Conservation (phyloP, 164 flowering plant species). For the Paratinospora sagittata region DNA sequence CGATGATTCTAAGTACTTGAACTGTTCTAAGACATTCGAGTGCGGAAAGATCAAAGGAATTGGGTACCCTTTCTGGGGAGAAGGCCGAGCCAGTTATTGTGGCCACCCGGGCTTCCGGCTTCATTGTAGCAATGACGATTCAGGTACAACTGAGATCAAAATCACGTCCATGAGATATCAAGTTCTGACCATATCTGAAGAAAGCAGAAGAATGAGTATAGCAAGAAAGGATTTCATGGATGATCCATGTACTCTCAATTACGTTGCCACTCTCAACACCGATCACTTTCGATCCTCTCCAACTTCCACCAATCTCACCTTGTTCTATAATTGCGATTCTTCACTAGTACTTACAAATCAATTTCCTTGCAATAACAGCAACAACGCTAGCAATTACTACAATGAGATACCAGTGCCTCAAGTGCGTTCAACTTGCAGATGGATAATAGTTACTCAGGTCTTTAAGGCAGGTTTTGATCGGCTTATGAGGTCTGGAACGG, state of each 20-base stretch:
- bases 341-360: too few relatives aligned
- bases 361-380: too few relatives aligned
- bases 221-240: too few relatives aligned
- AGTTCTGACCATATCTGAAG: background rate
- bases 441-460: too few relatives aligned
- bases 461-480: too few relatives aligned
- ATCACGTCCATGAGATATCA: background rate
- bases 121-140: background rate
- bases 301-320: background rate
- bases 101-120: conserved; percentile 4
- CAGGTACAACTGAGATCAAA: too few relatives aligned
- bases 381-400: too few relatives aligned
- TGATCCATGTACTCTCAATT: background rate
- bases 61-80: conserved; percentile 12
- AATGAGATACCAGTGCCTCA: too few relatives aligned
- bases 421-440: too few relatives aligned
- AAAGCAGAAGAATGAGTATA: background rate
- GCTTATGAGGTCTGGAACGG: too few relatives aligned
- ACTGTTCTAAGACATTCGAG: background rate
- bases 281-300: background rate
- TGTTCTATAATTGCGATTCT: background rate
- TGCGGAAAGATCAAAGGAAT: conserved; percentile 1
- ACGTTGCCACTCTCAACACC: background rate
- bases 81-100: background rate
- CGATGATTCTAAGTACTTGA: background rate